Percentiles rank a stretch among this genome's conserved stretches.
Evolutionary conservation across 495 filamentous ascomycete species (phyloP).

Genomic region (Penicillium fimorum): DNA sequence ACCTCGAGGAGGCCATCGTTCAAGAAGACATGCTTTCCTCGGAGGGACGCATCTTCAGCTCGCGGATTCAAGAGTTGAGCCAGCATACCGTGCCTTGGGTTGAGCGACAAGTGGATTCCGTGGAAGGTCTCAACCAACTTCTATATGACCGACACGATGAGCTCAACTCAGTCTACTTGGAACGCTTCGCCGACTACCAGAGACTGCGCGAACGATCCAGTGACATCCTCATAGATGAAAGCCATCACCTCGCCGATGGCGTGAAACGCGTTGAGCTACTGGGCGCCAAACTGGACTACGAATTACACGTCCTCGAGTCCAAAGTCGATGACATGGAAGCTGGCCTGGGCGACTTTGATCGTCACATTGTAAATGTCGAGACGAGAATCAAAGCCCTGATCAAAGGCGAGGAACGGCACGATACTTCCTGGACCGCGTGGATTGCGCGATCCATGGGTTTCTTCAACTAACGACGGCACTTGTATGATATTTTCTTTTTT

Average conservation of each 20-base stretch:
- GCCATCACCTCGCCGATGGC: slow-evolving; percentile 63
- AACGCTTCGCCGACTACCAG: slow-evolving; percentile 63
- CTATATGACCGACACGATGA: slow-evolving; percentile 60
- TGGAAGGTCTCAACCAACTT: slow-evolving; percentile 62
- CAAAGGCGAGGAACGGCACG: slow-evolving; percentile 58
- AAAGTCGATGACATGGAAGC: slow-evolving; percentile 89
- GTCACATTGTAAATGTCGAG: slow-evolving; percentile 78
- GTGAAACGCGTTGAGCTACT: slow-evolving; percentile 81
- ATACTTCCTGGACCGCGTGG: slow-evolving; percentile 57
- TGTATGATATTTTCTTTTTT: slow-evolving; percentile 24
- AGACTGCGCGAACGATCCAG: slow-evolving; percentile 61
- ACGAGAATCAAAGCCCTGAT: slow-evolving; percentile 67
- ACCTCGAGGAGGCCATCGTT: slow-evolving; percentile 43
- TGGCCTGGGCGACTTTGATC: slow-evolving; percentile 75
- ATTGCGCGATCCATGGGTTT: slow-evolving; percentile 40
- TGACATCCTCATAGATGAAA: slow-evolving; percentile 66
- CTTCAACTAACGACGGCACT: slow-evolving; percentile 16
- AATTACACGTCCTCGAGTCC: slow-evolving; percentile 74
- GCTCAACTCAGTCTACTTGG: slow-evolving; percentile 65
- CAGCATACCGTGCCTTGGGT: slow-evolving; percentile 63
- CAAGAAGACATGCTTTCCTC: slow-evolving; percentile 54
- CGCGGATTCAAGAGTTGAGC: slow-evolving; percentile 44
- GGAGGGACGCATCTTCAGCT: slow-evolving; percentile 61
- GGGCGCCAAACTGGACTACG: slow-evolving; percentile 89
- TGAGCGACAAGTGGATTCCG: slow-evolving; percentile 55